phyloP scores from a whole-genome alignment of 495 filamentous ascomycete genomes.

The Annulohypoxylon bovei region DNA sequence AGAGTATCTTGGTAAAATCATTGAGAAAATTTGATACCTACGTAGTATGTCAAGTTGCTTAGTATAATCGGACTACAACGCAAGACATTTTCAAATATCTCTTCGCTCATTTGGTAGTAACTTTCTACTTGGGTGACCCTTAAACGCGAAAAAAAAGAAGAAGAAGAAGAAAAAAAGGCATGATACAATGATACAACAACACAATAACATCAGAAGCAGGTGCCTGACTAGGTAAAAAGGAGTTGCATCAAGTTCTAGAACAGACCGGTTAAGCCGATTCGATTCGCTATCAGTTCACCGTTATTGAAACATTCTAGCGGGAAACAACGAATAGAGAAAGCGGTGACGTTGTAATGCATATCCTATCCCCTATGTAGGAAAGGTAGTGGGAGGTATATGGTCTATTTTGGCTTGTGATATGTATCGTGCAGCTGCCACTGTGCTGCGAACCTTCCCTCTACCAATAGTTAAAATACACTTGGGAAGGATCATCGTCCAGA shows the following conservation, averaged over 20 bases:
- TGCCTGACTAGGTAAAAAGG: slow-evolving; percentile 39
- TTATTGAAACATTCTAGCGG: slow-evolving; percentile 22
- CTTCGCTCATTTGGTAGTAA: no score
- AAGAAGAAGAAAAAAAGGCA: not conserved
- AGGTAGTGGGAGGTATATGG: no score
- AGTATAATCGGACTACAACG: no score
- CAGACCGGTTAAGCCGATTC: slow-evolving; percentile 26
- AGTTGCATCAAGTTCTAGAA: slow-evolving; percentile 36
- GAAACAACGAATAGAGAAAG: slow-evolving; percentile 28
- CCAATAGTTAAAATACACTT: not conserved
- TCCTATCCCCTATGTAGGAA: not conserved
- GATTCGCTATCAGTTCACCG: slow-evolving; percentile 24
- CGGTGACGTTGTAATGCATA: slow-evolving; percentile 44
- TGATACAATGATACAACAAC: not conserved
- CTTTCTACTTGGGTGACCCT: no score
- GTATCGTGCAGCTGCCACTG: not conserved
- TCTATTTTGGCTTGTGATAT: slow-evolving; percentile 19
- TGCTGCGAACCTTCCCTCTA: not conserved
- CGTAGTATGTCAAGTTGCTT: no score
- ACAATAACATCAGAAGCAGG: not conserved
- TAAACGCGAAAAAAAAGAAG: not conserved
- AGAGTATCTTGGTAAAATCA: no score
- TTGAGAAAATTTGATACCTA: no score
- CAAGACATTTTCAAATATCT: no score
- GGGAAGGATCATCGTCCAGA: not conserved